Evolutionary conservation across 2,329 filamentous ascomycete genomes (phyloP), one percentile per base, ranked within the genome.

Genomic region (Pseudogymnoascus destructans): DNA sequence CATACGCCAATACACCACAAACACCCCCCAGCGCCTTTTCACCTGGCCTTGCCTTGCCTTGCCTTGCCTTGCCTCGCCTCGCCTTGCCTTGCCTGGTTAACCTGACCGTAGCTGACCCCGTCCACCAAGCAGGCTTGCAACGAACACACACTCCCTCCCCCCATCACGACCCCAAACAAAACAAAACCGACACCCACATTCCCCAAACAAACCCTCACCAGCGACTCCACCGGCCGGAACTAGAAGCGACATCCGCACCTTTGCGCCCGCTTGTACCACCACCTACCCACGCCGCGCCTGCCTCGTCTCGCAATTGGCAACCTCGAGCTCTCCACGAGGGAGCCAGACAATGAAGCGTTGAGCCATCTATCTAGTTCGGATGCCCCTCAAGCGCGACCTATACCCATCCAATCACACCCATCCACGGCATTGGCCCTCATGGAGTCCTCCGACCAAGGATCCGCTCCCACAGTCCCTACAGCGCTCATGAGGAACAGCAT

Each of bases 391-490:
- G n/a, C 33, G 33, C 33, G 33, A 36, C 33, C 33, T 36, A 15
- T 6, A 36, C 33, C 33, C n/a, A 4, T 36, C 33, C 33, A 36
- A 6, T 6, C n/a, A n/a, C 33, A 36, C 33, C 33, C 33, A 15
- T 7, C n/a, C 33, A 7, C 33, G 17, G n/a, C 33, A 36, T 36
- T 36, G 33, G 33, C 25, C 59, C 63, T 62, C 63, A 69, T 69
- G 67, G 67, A 64, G 54, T 65, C 67, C 55, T 65, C 67, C 32
- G 63, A 68, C 58, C 64, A 66, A 64, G 61, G 59, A 27, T 55
- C 61, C 55, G 62, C 32, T n/a, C 13, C 32, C 46, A 57, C 62
- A 59, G 61, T 63, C 55, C 61, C 61, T 60, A 61, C 66, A 55
- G 52, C 59, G 23, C 62, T 66, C 62, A 61, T 59, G 58, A 61